Evolutionary conservation across 2,329 filamentous ascomycete genomes (phyloP).

Genomic region (Xylariaceae sp.): DNA sequence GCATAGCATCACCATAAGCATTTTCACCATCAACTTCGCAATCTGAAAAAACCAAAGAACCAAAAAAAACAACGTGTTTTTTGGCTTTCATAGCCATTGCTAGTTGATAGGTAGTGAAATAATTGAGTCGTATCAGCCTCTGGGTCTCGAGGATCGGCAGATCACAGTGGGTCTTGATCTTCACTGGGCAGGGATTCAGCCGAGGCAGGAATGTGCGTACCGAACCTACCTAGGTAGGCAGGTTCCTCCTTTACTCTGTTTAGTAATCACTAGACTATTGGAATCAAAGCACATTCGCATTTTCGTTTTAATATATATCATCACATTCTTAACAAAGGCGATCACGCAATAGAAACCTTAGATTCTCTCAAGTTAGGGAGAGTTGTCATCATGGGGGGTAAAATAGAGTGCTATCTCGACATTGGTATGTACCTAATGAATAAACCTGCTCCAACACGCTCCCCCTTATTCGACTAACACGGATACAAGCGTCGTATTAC

Average conservation of each 20-base stretch:
- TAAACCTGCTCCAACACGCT: neutral
- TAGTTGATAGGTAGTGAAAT: no score
- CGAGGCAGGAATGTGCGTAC: no score
- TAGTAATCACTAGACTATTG: constrained; percentile 12
- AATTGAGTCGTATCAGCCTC: no score
- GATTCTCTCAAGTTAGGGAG: neutral
- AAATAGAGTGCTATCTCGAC: constrained; percentile 72
- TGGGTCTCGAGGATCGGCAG: no score
- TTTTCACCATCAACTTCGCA: neutral
- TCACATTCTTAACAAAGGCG: neutral
- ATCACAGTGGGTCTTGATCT: no score
- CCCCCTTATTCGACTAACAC: constrained; percentile 7
- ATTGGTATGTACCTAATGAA: constrained; percentile 65
- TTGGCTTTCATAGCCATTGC: no score
- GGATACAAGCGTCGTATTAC: constrained; percentile 68
- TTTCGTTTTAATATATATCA: neutral
- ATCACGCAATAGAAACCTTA: constrained; percentile 1
- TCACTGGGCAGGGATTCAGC: no score
- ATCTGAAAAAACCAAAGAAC: no score
- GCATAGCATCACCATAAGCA: neutral
- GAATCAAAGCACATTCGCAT: neutral
- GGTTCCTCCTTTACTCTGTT: no score
- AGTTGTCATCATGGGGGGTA: constrained; percentile 58
- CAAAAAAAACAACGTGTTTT: no score
- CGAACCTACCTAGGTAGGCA: no score